Percentiles rank a stretch among this genome's conserved stretches.
Conservation (phyloP, 1,139 yeast genomes). For the Hansenula sp. region DNA sequence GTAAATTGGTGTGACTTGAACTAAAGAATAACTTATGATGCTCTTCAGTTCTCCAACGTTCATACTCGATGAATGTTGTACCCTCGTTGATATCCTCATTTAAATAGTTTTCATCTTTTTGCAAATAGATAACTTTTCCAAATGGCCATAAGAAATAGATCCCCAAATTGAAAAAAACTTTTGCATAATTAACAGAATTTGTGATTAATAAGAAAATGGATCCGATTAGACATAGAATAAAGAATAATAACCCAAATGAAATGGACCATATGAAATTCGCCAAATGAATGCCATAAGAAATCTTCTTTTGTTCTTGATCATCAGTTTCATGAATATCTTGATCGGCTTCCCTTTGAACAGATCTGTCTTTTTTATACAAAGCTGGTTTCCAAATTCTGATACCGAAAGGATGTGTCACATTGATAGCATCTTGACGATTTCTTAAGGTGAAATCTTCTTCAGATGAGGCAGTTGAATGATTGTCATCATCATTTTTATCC, state of each 20-base stretch:
- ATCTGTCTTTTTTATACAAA: slow-evolving; percentile 83
- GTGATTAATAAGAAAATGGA: slow-evolving; percentile 39
- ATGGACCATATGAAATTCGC: slow-evolving; percentile 78
- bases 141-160: slow-evolving; percentile 76
- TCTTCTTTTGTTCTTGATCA: slow-evolving; percentile 30
- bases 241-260: slow-evolving; percentile 65
- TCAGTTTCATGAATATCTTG: slow-evolving; percentile 89
- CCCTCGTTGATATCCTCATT: slow-evolving; percentile 91
- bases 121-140: slow-evolving; percentile 82
- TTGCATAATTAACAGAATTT: slow-evolving; percentile 55
- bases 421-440: slow-evolving; percentile 94
- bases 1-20: slow-evolving; percentile 22
- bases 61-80: slow-evolving; percentile 77
- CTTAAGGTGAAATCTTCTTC: slow-evolving; percentile 83
- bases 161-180: slow-evolving; percentile 60
- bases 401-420: slow-evolving; percentile 96
- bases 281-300: slow-evolving; percentile 59
- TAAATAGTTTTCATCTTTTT: slow-evolving; percentile 74
- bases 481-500: slow-evolving; percentile 32
- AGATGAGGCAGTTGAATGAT: slow-evolving; percentile 48
- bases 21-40: slow-evolving; percentile 34
- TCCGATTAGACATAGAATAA: slow-evolving; percentile 52
- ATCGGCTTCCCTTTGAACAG: slow-evolving; percentile 89
- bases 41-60: slow-evolving; percentile 83
- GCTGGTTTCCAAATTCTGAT: slow-evolving; percentile 99